These are phyloP conservation scores for Monosporascus sp. DNA, from an alignment of 2,329 filamentous ascomycete genomes.

Conservation along the genomic window DNA sequence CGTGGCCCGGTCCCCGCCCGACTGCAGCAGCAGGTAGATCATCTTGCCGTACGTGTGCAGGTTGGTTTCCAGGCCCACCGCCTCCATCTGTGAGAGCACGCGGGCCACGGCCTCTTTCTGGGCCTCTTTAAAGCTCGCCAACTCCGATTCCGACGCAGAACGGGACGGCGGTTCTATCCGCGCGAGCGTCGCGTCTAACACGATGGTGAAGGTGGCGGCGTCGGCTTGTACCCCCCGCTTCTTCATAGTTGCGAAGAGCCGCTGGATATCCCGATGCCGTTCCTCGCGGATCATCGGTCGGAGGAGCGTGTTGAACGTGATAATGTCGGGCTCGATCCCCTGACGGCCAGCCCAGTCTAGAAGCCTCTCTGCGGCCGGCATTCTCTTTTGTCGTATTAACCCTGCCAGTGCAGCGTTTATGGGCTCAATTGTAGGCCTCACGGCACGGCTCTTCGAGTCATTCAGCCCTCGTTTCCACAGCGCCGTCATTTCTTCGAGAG, in stretches of 20 bases:
- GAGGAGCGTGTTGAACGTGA: constrained; percentile 68
- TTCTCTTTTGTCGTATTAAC: constrained; percentile 47
- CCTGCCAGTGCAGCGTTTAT: constrained; percentile 68
- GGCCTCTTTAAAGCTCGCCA: constrained; percentile 27
- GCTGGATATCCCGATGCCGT: constrained; percentile 41
- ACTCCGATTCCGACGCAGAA: constrained; percentile 17
- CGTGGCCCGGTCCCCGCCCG: constrained; percentile 32
- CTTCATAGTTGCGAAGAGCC: constrained; percentile 57
- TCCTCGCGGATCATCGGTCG: constrained; percentile 49
- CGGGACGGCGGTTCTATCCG: constrained; percentile 27
- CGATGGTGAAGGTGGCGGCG: constrained; percentile 66
- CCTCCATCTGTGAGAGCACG: constrained; percentile 54
- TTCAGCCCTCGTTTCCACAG: constrained; percentile 47
- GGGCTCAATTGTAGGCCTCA: constrained; percentile 57
- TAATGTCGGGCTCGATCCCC: constrained; percentile 50
- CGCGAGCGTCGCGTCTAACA: constrained; percentile 57
- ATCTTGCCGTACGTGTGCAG: constrained; percentile 63
- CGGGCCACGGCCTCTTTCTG: constrained; percentile 48
- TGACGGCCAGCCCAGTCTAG: constrained; percentile 55
- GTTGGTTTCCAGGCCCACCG: constrained; percentile 54
- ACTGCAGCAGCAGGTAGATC: constrained; percentile 57
- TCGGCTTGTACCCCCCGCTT: constrained; percentile 51
- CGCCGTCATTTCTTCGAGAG: constrained; percentile 61
- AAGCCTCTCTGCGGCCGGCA: constrained; percentile 46
- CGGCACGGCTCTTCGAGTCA: constrained; percentile 31